Conservation (phyloP, 331 rosid genomes). For the Malus hybrid region DNA sequence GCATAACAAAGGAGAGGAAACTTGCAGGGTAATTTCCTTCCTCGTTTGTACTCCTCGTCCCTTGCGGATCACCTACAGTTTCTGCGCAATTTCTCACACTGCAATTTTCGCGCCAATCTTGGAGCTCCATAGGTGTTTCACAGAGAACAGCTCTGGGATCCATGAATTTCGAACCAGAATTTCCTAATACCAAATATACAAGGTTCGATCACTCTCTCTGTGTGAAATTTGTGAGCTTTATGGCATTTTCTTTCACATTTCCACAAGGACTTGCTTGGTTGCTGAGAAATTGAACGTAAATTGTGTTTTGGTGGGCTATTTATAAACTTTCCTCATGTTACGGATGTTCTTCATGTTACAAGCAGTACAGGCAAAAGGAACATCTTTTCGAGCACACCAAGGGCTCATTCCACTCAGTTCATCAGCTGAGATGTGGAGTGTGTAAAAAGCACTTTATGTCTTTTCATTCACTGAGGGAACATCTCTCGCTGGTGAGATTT, state of each 20-base stretch:
- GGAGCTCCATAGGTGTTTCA: background rate
- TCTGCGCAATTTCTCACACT: background rate
- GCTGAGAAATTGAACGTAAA: background rate
- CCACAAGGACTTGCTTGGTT: background rate
- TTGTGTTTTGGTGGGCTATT: background rate
- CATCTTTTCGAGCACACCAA: constrained; percentile 69
- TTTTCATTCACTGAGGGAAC: constrained; percentile 77
- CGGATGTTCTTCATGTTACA: constrained; percentile 39
- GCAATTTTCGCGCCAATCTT: background rate
- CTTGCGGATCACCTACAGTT: background rate
- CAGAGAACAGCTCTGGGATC: background rate
- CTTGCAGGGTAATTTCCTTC: no score
- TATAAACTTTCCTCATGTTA: background rate
- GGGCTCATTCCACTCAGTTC: constrained; percentile 49
- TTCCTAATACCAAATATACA: background rate
- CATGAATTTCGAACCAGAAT: background rate
- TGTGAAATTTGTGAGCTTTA: no score
- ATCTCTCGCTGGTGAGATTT: constrained; percentile 44
- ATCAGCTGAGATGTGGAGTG: constrained; percentile 63
- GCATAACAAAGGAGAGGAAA: no score
- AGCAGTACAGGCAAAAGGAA: constrained; percentile 59
- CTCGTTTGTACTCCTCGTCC: no score
- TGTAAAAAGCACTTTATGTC: constrained; percentile 71
- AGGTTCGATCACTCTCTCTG: background rate
- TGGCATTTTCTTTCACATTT: background rate